Evolutionary conservation across 2,329 filamentous ascomycete genomes (phyloP).

Genomic region (Pseudopyrenochaeta lycopersici): DNA sequence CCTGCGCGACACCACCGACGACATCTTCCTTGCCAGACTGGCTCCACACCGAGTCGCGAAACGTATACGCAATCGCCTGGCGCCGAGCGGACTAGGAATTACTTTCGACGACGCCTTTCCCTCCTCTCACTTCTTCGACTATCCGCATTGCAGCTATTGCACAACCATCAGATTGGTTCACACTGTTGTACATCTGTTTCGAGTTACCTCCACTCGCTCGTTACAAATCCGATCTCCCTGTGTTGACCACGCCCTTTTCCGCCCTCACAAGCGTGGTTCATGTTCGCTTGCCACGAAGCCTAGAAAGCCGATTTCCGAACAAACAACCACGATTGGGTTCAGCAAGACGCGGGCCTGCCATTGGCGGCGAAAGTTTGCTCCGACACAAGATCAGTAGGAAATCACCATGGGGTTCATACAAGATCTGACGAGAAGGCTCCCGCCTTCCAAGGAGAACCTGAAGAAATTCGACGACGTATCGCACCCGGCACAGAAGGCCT

Average conservation of each 20-base stretch:
- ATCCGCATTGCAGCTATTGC: slow-evolving; percentile 1
- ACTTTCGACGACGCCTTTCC: slow-evolving; percentile 10
- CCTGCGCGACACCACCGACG: slow-evolving; percentile 12
- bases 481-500: slow-evolving; percentile 52
- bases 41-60: slow-evolving; percentile 20
- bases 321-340: slow-evolving; percentile 19
- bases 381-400: slow-evolving; percentile 12
- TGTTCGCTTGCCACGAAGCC: slow-evolving; percentile 4
- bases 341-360: slow-evolving; percentile 20
- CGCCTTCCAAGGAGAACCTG: slow-evolving; percentile 51
- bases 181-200: slow-evolving; percentile 12
- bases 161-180: slow-evolving; percentile 9
- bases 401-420: slow-evolving; percentile 24
- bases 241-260: slow-evolving; percentile 26
- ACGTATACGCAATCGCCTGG: slow-evolving; percentile 32
- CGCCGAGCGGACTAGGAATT: slow-evolving; percentile 13
- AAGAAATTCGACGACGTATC: slow-evolving; percentile 56
- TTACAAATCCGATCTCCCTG: slow-evolving; percentile 26
- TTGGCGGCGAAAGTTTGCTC: slow-evolving; percentile 16
- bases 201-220: slow-evolving; percentile 28
- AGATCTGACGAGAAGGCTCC: slow-evolving; percentile 56
- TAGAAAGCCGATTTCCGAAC: slow-evolving; percentile 1
- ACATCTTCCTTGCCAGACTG: slow-evolving; percentile 20
- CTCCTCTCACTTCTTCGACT: slow-evolving; percentile 11
- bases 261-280: slow-evolving; percentile 3